A percentile compares a stretch with the other conserved stretches of the same genome.
These are phyloP conservation scores for Colletotrichum musae DNA, from an alignment of 2,329 filamentous ascomycete species.

Conservation along the genomic window DNA sequence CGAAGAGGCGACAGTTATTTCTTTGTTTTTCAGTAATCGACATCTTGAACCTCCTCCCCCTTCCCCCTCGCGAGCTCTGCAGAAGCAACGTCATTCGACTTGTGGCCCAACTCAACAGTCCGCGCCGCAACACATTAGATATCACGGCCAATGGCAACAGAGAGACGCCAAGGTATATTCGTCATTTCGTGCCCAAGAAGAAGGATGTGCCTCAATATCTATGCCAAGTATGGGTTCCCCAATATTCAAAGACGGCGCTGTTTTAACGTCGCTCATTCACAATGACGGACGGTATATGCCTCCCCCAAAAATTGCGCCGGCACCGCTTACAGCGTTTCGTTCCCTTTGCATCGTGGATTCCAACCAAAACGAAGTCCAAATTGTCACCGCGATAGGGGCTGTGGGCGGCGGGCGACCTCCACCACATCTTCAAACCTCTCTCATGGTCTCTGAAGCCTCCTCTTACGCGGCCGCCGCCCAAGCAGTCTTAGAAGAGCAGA, in stretches of 20 bases:
- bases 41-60: neutral
- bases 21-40: neutral
- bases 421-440: neutral
- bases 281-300: constrained; percentile 17
- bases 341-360: constrained; percentile 29
- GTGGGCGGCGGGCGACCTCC: constrained; percentile 5
- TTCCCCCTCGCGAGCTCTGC: neutral
- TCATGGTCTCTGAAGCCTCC: too few relatives aligned
- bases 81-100: neutral
- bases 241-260: constrained; percentile 21
- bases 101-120: too few relatives aligned
- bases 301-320: constrained; percentile 20
- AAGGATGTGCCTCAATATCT: constrained; percentile 7
- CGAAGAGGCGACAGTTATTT: neutral
- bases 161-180: constrained; percentile 17
- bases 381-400: constrained; percentile 18
- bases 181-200: constrained; percentile 6
- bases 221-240: constrained; percentile 24
- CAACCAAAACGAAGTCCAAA: constrained; percentile 32
- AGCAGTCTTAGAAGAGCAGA: neutral
- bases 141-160: neutral
- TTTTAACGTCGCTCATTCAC: constrained; percentile 8
- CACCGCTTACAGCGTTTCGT: constrained; percentile 16
- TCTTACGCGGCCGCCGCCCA: constrained; percentile 7
- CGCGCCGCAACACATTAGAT: too few relatives aligned